Base-by-base conservation (phyloP, 169 alveolate genomes). In the Cryptosporidium meleagridis region DNA sequence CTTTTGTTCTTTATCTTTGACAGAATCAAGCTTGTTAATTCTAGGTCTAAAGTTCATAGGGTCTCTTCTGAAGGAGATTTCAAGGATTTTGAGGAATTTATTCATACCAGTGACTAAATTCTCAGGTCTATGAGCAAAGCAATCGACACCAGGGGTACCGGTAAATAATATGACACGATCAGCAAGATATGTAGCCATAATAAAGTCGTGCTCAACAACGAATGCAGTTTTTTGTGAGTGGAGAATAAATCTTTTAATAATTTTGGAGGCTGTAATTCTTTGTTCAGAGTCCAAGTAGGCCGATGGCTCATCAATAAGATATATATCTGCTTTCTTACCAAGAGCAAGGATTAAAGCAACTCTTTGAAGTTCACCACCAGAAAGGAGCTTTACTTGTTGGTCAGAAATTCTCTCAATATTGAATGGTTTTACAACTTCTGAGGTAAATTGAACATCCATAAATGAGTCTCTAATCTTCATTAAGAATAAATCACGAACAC, bases 121-220 rank as follows among this genome's bases (percentile, higher is more conserved):
- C 91, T 96, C 95, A 23, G 99, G 99, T 7, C 96, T 48, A 37
- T 85, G 87, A 12, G 98, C 97, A 55, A 67, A 85, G 85, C 98
- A 95, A 35, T 96, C 96, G 52, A 94, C 94, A 80, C 99, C 99
- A 1, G 99, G 99, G 33, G 94, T 92, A 0, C 99, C 99, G 52
- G 97, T 99, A 91, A 96, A 99, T 48, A 99, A 99, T 23, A 99
- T 96, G 69, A 99, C 99, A 52, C 99, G 97, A 91, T 99, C 99
- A 45, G 99, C 99, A 62, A 99, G 94, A 94, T 99, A 99, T 23
- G 99, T 98, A 37, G 99, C 99, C 99, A 99, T 99, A 93, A 99
- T 98, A 93, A 99, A 99, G 92, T 99, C 99, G 92, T 99, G 99
- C 93, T 99, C 99, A 21, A 99, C 99, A 61, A 99, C 93, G 91